Conservation (phyloP, 371 early-diverging fungal genomes). For the Batkoa obscura region DNA sequence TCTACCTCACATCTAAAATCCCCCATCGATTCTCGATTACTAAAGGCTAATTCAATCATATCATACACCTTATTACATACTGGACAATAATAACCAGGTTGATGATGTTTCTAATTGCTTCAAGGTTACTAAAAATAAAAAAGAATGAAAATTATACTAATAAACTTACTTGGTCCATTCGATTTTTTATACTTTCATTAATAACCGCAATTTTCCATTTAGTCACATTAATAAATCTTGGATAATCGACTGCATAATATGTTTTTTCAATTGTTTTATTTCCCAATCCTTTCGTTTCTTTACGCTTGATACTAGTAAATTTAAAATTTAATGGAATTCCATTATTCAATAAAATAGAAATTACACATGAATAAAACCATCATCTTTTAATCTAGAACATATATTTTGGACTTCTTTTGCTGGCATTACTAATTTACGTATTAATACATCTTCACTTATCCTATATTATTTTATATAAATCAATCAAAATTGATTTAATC, state of each 20-base stretch:
- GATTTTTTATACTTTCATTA: constrained; percentile 42
- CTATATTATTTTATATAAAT: constrained; percentile 12
- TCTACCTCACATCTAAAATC: too few relatives aligned
- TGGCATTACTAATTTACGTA: constrained; percentile 38
- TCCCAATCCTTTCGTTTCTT: constrained; percentile 42
- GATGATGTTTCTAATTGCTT: too few relatives aligned
- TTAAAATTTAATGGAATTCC: not conserved
- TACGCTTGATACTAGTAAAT: constrained; percentile 24
- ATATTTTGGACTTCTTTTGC: constrained; percentile 54
- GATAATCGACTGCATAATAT: constrained; percentile 80
- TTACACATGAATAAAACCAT: constrained; percentile 55
- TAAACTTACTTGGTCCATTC: constrained; percentile 35
- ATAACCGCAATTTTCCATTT: constrained; percentile 82
- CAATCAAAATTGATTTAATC: not conserved
- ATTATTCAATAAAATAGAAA: constrained; percentile 7
- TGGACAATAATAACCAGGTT: constrained; percentile 18
- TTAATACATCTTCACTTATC: constrained; percentile 60
- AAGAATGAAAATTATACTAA: not conserved
- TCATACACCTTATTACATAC: not conserved
- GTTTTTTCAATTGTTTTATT: constrained; percentile 40
- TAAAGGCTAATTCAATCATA: too few relatives aligned
- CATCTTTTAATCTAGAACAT: constrained; percentile 54
- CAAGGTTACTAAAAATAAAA: not conserved
- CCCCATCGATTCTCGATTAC: too few relatives aligned
- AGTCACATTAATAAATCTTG: constrained; percentile 77